Evolutionary conservation across 345 rosid genomes (phyloP).

Genomic region (Eucalyptus sideroxylon): DNA sequence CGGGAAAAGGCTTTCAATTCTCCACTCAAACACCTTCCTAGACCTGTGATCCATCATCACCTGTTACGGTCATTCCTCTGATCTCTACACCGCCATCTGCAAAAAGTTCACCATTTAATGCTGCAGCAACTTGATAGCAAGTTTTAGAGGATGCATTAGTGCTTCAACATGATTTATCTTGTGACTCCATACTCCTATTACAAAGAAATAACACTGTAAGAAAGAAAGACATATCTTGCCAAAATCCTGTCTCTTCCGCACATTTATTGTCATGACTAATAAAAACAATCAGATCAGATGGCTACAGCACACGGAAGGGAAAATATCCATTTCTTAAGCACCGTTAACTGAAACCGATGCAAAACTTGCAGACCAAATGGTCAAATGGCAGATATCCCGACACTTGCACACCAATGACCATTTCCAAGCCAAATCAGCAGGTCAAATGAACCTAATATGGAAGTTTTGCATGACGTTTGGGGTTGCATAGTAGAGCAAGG

Average conservation of each 20-base stretch:
- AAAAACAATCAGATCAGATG: neutral
- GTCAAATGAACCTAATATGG: neutral
- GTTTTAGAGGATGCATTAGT: neutral
- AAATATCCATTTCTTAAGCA: neutral
- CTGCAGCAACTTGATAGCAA: neutral
- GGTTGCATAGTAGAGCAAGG: neutral
- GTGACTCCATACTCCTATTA: neutral
- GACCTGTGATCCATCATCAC: neutral
- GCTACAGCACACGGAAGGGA: neutral
- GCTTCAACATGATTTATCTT: neutral
- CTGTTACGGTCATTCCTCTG: neutral
- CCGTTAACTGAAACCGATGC: neutral
- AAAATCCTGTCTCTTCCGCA: neutral
- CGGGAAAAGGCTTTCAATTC: neutral
- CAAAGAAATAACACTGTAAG: neutral
- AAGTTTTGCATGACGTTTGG: neutral
- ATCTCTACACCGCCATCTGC: neutral
- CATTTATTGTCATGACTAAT: neutral
- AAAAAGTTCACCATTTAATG: neutral
- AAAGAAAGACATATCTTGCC: neutral
- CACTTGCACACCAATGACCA: neutral
- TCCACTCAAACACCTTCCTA: neutral
- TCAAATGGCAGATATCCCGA: neutral
- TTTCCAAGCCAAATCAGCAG: neutral
- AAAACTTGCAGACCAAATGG: neutral